Evolutionary conservation across 768 basidiomycete genomes (phyloP).

Genomic region (Boletellus ananiceps): DNA sequence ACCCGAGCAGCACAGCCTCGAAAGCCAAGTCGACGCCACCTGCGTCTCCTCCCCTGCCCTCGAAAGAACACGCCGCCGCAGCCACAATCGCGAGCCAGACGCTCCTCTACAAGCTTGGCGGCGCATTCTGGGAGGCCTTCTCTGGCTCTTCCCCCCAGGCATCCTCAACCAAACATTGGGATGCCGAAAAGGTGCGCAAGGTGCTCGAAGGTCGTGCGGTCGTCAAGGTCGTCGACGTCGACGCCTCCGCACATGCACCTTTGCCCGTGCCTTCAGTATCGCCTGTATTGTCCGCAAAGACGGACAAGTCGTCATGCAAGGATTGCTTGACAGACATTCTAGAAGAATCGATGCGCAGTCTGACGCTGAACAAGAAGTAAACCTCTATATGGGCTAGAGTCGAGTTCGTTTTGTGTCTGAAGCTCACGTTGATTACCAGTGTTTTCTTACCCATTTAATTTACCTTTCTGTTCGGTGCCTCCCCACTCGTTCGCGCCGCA

Average conservation of each 20-base stretch:
- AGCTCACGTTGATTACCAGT: background rate
- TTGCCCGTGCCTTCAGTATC: background rate
- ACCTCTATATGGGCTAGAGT: background rate
- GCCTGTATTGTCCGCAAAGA: constrained; percentile 11
- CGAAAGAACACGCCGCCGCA: constrained; percentile 31
- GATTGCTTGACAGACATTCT: constrained; percentile 38
- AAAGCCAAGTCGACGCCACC: constrained; percentile 37
- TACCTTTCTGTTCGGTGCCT: background rate
- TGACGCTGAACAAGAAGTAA: constrained; percentile 55
- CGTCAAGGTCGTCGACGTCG: constrained; percentile 73
- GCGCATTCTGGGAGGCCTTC: constrained; percentile 89
- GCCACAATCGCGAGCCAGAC: constrained; percentile 81
- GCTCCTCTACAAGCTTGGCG: constrained; percentile 60
- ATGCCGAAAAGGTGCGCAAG: constrained; percentile 75
- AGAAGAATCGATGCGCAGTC: constrained; percentile 66
- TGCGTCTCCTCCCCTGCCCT: constrained; percentile 31
- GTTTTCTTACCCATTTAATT: constrained; percentile 12
- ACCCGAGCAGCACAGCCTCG: background rate
- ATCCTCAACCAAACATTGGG: constrained; percentile 39
- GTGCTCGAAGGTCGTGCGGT: constrained; percentile 84
- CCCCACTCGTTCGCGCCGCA: constrained; percentile 17
- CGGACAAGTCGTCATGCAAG: constrained; percentile 20
- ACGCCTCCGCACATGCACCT: constrained; percentile 25
- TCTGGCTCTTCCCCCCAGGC: constrained; percentile 39
- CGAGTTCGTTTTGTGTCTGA: background rate